Evolutionary conservation across 805 yeast species (phyloP).

Genomic region (Ogataea degrootiae): DNA sequence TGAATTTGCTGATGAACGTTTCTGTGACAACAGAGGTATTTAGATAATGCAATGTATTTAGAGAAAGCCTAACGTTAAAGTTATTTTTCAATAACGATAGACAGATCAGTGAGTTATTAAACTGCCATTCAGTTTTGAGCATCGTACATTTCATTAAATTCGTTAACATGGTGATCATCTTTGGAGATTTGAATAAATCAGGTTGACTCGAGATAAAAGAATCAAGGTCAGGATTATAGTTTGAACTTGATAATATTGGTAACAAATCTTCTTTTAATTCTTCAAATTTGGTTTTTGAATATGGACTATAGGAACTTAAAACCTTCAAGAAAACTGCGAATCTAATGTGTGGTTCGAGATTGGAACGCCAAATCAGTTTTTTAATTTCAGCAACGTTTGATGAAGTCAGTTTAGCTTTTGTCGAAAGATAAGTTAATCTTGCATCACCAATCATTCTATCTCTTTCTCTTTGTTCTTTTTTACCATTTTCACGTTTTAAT

Average conservation of each 20-base stretch:
- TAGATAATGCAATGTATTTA: conserved; percentile 20
- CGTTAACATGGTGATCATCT: conserved; percentile 15
- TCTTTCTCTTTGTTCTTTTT: conserved; percentile 30
- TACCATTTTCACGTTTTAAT: conserved; percentile 27
- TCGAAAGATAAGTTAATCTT: conserved; percentile 27
- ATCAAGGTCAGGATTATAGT: conserved; percentile 12
- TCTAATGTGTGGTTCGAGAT: conserved; percentile 16
- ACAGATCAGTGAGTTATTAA: conserved; percentile 12
- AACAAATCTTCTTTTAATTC: conserved; percentile 2
- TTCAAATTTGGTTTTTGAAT: no score
- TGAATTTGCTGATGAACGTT: conserved; percentile 20
- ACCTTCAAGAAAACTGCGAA: conserved; percentile 18
- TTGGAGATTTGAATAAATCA: conserved; percentile 18
- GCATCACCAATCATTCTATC: conserved; percentile 31
- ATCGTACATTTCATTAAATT: conserved; percentile 14
- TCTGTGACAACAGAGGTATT: conserved; percentile 19
- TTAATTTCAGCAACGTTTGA: conserved; percentile 29
- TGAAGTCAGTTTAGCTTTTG: conserved; percentile 22
- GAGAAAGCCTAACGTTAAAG: conserved; percentile 10
- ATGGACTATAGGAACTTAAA: conserved; percentile 2
- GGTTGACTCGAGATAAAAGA: conserved; percentile 15
- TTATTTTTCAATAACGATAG: conserved; percentile 10
- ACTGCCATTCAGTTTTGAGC: conserved; percentile 13
- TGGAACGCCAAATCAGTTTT: conserved; percentile 30
- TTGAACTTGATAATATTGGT: conserved; percentile 6